These are phyloP conservation scores for Hypoxylon lenormandii DNA, from an alignment of 495 filamentous ascomycete genomes.

Conservation along the genomic window DNA sequence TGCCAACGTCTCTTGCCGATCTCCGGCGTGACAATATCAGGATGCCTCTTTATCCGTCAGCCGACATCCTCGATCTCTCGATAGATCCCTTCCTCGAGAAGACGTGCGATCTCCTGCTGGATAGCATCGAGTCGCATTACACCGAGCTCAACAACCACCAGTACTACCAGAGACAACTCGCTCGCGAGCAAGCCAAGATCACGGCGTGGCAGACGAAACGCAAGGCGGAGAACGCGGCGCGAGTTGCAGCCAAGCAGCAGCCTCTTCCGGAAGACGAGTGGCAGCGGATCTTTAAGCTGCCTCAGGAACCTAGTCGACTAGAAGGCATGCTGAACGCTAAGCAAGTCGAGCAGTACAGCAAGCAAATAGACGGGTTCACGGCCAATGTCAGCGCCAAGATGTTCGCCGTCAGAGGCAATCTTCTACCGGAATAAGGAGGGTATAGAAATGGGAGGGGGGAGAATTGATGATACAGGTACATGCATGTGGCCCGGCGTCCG, in stretches of 20 bases:
- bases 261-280: constrained; percentile 96
- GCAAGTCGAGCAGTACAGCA: constrained; percentile 97
- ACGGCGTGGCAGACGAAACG: constrained; percentile 94
- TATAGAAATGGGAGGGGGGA: constrained; percentile 24
- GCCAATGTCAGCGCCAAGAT: constrained; percentile 92
- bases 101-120: constrained; percentile 93
- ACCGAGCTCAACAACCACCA: constrained; percentile 99
- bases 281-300: constrained; percentile 96
- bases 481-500: constrained; percentile 53
- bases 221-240: constrained; percentile 88
- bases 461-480: constrained; percentile 34
- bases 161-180: constrained; percentile 96
- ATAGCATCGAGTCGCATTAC: constrained; percentile 96
- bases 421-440: constrained; percentile 62
- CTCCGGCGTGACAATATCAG: constrained; percentile 68
- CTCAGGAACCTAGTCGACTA: constrained; percentile 88
- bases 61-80: constrained; percentile 86
- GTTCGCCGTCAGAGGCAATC: constrained; percentile 89
- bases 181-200: constrained; percentile 95
- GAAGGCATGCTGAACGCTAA: constrained; percentile 92
- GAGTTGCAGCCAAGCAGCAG: constrained; percentile 85
- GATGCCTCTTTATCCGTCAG: constrained; percentile 82
- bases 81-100: constrained; percentile 99
- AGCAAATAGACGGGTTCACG: constrained; percentile 96
- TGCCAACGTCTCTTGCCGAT: constrained; percentile 80